Evolutionary conservation across 345 rosid species (phyloP), one percentile per base, ranked within the genome.

Genomic region (Heritiera littoralis): DNA sequence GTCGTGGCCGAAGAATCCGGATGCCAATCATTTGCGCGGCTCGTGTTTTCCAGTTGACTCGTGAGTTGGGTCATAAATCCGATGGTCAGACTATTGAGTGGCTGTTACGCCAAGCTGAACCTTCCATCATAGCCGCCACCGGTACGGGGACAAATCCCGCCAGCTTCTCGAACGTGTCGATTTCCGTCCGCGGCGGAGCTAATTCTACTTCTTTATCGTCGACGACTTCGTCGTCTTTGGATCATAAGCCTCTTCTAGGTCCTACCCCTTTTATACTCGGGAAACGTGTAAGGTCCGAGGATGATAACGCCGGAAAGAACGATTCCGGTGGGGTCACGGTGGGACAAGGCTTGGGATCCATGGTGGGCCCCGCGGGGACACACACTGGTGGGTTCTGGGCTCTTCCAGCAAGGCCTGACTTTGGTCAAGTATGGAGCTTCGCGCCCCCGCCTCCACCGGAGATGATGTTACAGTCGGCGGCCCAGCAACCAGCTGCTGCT

Each of bases 21-120:
- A 97, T 97, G 99, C 99, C 99, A 1, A 94, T 97, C 81, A 97
- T 94, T n/a, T 97, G 98, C 71, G 99, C 98, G 51, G 99, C 99
- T n/a, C 91, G 99, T 12, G 99, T 97, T 43, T 96, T 96, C 77
- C 99, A 96, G 86, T 79, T 96, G 72, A 96, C 99, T 0, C 93
- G 98, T 8, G 99, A 97, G 89, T 87, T 97, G 15, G 99, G 99
- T 14, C 99, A 94, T 74, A 97, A 97, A 84, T 97, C 99, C 2
- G 98, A 97, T 54, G 99, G 99, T 20, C 98, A 97, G 85, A 97
- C 99, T 14, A 94, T 97, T 40, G 98, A 97, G 80, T 97, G 99
- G 99, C 91, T 97, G 1, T 97, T 97, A n/a, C 98, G 98, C 79
- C 98, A 97, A 81, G 99, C 98, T 6, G 99, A 97, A 87, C 98